These are phyloP conservation scores for Ogataea salicorniae DNA, from an alignment of 805 yeast species.

Conservation along the genomic window DNA sequence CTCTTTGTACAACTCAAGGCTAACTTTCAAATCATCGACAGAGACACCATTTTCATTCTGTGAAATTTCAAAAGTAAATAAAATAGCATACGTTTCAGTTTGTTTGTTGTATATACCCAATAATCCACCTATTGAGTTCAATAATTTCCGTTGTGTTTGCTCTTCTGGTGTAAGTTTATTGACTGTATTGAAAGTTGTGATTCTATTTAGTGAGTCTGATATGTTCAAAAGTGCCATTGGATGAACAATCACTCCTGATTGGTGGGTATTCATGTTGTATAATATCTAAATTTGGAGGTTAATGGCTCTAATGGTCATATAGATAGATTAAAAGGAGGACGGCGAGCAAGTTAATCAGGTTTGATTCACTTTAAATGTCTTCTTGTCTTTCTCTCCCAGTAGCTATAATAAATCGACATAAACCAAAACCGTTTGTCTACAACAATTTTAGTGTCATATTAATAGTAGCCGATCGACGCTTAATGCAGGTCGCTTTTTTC, in stretches of 20 bases:
- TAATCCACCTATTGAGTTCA: conserved; percentile 9
- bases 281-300: no score
- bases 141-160: not conserved
- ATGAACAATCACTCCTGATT: conserved; percentile 6
- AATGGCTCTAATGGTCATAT: no score
- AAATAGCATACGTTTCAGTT: conserved; percentile 4
- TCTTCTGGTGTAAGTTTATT: not conserved
- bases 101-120: conserved; percentile 10
- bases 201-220: conserved; percentile 9
- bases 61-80: conserved; percentile 11
- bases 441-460: no score
- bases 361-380: no score
- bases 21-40: conserved; percentile 2
- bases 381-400: no score
- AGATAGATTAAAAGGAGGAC: no score
- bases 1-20: conserved; percentile 16
- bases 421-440: no score
- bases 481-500: no score
- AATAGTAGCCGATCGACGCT: no score
- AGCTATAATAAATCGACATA: no score
- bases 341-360: no score
- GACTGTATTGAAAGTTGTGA: not conserved
- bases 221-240: conserved; percentile 13
- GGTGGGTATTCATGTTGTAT: no score
- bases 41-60: not conserved